phyloP scores from a whole-genome alignment of 106 monocot genomes.

The Vanilla planifolia region DNA sequence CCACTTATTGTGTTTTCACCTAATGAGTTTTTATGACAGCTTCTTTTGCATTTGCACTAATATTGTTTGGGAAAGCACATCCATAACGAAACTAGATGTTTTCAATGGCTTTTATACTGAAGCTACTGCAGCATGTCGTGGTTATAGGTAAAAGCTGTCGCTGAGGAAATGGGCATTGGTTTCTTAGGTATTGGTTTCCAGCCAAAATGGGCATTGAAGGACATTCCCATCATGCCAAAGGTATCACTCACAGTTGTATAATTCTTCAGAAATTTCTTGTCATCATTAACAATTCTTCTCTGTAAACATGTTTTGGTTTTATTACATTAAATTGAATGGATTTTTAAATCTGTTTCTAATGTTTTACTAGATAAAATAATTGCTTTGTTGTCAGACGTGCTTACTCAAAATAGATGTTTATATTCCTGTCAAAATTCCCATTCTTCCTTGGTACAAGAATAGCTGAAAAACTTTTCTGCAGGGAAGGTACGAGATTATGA shows the following conservation, averaged over 20 bases:
- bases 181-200: conserved; percentile 98
- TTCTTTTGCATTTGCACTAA: not conserved
- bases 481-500: conserved; percentile 98
- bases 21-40: not conserved
- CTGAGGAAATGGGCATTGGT: conserved; percentile 96
- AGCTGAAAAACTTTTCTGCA: conserved; percentile 15
- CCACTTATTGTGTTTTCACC: not conserved
- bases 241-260: no score
- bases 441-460: not conserved
- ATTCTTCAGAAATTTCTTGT: no score
- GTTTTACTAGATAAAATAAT: no score
- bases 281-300: no score
- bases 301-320: no score
- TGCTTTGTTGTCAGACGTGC: no score
- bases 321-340: no score
- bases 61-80: not conserved
- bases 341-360: no score
- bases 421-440: not conserved
- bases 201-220: conserved; percentile 83
- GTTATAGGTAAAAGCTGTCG: conserved; percentile 90
- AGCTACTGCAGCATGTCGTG: not conserved
- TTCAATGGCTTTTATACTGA: not conserved
- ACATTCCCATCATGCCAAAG: conserved; percentile 99
- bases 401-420: no score
- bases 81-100: not conserved